phyloP scores from a whole-genome alignment of 371 early-diverging fungal species.

The Dichotomocladium elegans region DNA sequence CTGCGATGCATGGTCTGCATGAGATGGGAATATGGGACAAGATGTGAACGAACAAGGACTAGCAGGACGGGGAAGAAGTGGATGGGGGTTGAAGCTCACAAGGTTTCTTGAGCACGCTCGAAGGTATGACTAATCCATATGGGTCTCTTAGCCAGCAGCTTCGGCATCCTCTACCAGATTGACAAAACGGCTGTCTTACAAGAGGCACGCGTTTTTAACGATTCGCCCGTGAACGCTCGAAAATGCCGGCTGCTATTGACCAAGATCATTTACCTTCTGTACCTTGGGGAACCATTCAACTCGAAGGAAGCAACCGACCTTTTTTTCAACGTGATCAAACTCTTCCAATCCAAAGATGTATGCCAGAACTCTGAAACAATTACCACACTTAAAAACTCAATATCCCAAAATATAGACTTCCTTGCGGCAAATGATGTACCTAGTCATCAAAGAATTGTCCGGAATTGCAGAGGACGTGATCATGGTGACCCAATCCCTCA shows the following conservation, averaged over 20 bases:
- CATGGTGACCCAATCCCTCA: conserved; percentile 94
- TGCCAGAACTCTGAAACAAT: conserved; percentile 11
- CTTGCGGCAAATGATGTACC: conserved; percentile 94
- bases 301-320: conserved; percentile 94
- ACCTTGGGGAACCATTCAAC: conserved; percentile 84
- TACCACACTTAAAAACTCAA: neutral
- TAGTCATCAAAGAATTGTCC: conserved; percentile 95
- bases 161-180: conserved; percentile 59
- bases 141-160: neutral
- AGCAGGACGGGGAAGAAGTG: too few species aligned
- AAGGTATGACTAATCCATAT: too few species aligned
- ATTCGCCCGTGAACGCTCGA: conserved; percentile 90
- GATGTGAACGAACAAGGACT: too few species aligned
- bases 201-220: conserved; percentile 96
- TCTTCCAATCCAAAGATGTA: conserved; percentile 96
- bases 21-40: too few species aligned
- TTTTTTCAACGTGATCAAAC: conserved; percentile 96
- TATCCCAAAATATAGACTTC: conserved; percentile 56
- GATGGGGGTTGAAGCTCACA: neutral
- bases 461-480: conserved; percentile 93
- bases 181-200: conserved; percentile 94
- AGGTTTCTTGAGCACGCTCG: too few species aligned
- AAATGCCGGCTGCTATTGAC: conserved; percentile 91
- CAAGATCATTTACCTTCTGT: conserved; percentile 90
- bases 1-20: too few species aligned